Conservation (phyloP, 768 basidiomycete genomes). For the Pleurotus cornucopiae region DNA sequence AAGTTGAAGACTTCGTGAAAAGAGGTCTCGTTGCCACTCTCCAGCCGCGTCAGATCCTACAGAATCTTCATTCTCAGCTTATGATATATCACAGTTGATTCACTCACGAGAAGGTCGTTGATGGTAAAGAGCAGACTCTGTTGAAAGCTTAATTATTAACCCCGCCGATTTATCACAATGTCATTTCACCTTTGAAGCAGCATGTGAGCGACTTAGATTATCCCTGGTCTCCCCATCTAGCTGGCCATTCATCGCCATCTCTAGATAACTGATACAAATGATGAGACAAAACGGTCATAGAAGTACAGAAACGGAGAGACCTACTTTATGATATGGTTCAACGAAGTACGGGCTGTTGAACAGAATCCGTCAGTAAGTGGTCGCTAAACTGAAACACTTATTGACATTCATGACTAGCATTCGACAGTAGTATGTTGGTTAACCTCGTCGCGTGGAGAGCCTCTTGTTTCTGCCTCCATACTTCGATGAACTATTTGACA, state of each 20-base stretch:
- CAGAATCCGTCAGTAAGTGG: slow-evolving; percentile 1
- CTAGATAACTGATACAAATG: slow-evolving; percentile 51
- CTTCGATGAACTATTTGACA: slow-evolving; percentile 69
- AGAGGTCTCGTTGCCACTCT: slow-evolving; percentile 69
- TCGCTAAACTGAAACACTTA: not conserved
- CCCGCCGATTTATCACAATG: not conserved
- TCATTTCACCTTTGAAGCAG: slow-evolving; percentile 60
- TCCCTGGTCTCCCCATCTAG: slow-evolving; percentile 71
- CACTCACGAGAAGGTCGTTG: slow-evolving; percentile 65
- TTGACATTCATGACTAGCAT: slow-evolving; percentile 79
- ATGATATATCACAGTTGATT: not conserved
- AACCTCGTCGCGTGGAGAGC: slow-evolving; percentile 69
- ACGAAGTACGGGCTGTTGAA: slow-evolving; percentile 58
- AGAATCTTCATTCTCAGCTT: not conserved
- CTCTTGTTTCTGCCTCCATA: slow-evolving; percentile 79
- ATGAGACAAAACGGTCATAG: not conserved
- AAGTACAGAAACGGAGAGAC: slow-evolving; percentile 13
- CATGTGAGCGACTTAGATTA: slow-evolving; percentile 67
- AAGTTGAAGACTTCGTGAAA: slow-evolving; percentile 78
- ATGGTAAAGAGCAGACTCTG: slow-evolving; percentile 77
- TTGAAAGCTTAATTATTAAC: not conserved
- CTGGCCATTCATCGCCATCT: slow-evolving; percentile 74
- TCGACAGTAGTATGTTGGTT: slow-evolving; percentile 70
- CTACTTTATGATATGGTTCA: slow-evolving; percentile 83
- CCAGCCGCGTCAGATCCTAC: slow-evolving; percentile 71